These are phyloP conservation scores for Tolypocladium cylindrosporum DNA, from an alignment of 2,329 filamentous ascomycete genomes.

Conservation along the genomic window DNA sequence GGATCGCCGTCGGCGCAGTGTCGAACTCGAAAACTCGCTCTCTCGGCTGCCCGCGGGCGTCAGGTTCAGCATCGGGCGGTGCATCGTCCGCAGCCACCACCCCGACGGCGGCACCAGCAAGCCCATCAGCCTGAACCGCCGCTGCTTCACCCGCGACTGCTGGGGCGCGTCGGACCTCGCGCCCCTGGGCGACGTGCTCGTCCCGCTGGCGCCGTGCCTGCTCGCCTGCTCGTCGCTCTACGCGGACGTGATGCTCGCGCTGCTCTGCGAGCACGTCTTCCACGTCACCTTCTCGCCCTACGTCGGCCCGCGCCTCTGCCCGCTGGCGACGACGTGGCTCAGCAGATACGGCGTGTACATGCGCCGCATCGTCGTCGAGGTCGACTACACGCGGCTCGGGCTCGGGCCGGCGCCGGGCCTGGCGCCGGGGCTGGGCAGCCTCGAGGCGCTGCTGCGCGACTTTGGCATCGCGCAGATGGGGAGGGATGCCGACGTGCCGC, in stretches of 20 bases:
- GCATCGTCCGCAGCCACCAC: conserved; percentile 9
- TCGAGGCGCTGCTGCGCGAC: conserved; percentile 14
- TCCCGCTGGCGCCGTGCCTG: conserved; percentile 13
- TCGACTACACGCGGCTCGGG: conserved; percentile 28
- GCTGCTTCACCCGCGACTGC: conserved; percentile 14
- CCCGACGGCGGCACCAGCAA: conserved; percentile 3
- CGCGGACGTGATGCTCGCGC: conserved; percentile 23
- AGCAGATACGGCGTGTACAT: conserved; percentile 24
- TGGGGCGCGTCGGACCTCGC: conserved; percentile 26
- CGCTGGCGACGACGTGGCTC: conserved; percentile 24
- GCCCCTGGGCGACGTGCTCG: conserved; percentile 15
- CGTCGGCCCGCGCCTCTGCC: conserved; percentile 18
- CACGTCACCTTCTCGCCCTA: conserved; percentile 29
- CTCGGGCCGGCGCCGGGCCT: conserved; percentile 19
- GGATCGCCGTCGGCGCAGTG: conserved; percentile 5
- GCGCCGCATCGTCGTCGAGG: conserved; percentile 25
- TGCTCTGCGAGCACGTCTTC: conserved; percentile 24
- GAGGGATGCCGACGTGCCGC: conserved; percentile 9
- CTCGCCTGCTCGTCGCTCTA: conserved; percentile 24
- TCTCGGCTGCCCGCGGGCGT: conserved; percentile 15
- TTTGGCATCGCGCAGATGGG: conserved; percentile 17
- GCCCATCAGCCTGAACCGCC: conserved; percentile 18
- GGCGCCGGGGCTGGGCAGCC: conserved; percentile 11
- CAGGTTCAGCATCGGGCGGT: conserved; percentile 15
- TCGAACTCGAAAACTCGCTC: conserved; percentile 4